These are phyloP conservation scores for Cercospora zeae-maydis DNA, from an alignment of 2,329 filamentous ascomycete species.

Conservation along the genomic window DNA sequence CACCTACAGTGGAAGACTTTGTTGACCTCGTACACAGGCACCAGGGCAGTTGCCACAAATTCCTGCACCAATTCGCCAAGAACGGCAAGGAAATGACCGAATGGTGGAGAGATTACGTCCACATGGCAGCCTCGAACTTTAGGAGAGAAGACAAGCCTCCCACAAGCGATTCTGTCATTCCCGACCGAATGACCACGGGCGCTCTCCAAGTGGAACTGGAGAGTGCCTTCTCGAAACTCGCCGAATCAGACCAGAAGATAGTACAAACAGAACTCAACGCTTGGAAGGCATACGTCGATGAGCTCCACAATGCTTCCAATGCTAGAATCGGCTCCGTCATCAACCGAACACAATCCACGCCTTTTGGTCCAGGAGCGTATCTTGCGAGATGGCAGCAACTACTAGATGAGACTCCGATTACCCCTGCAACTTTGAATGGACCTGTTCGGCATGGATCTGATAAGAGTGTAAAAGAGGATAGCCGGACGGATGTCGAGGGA, in stretches of 20 bases:
- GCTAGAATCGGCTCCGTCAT: constrained; percentile 58
- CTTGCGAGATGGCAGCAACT: constrained; percentile 69
- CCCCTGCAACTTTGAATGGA: constrained; percentile 54
- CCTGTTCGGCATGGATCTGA: constrained; percentile 46
- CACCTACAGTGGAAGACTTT: constrained; percentile 68
- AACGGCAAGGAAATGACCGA: constrained; percentile 64
- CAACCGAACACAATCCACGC: constrained; percentile 39
- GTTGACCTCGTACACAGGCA: constrained; percentile 64
- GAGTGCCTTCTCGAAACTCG: constrained; percentile 47
- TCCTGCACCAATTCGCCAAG: constrained; percentile 65
- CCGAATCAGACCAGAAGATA: constrained; percentile 43
- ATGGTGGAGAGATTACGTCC: constrained; percentile 60
- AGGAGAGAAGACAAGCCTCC: constrained; percentile 32
- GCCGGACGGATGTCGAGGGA: constrained; percentile 37
- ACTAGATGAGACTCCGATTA: constrained; percentile 66
- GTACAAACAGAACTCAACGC: constrained; percentile 56
- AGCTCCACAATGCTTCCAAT: constrained; percentile 53
- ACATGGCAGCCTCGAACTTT: constrained; percentile 58
- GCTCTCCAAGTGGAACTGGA: constrained; percentile 44
- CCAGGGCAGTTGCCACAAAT: constrained; percentile 61
- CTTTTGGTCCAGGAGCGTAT: constrained; percentile 67
- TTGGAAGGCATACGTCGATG: constrained; percentile 58
- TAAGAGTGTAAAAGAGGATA: constrained; percentile 38
- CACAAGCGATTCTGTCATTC: constrained; percentile 21
- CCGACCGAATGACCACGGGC: constrained; percentile 39